Evolutionary conservation across 805 yeast genomes (phyloP).

Genomic region (Spathaspora passalidarum): DNA sequence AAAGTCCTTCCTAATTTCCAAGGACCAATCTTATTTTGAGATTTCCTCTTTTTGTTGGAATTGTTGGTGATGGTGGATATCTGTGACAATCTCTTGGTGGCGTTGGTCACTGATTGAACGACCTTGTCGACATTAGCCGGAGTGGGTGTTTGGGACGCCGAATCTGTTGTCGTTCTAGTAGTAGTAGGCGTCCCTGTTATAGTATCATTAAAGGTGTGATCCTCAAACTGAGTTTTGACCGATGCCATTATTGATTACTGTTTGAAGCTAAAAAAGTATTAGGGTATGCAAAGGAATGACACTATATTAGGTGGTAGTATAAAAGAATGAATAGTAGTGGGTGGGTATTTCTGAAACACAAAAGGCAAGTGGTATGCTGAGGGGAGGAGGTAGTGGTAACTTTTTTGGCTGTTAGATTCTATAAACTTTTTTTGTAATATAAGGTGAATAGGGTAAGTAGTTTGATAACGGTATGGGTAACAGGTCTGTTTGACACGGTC

Average conservation of each 20-base stretch:
- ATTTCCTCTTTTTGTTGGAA: conserved; percentile 40
- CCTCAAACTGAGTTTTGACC: neutral
- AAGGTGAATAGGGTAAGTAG: neutral
- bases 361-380: neutral
- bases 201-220: neutral
- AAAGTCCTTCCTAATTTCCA: conserved; percentile 95
- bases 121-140: conserved; percentile 33
- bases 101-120: conserved; percentile 44
- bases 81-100: conserved; percentile 50
- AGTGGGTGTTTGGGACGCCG: neutral
- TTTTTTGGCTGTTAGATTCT: neutral
- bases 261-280: neutral
- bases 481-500: too few species aligned
- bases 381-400: neutral
- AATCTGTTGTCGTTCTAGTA: neutral
- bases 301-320: neutral
- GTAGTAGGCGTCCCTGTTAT: neutral
- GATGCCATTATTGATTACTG: neutral
- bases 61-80: conserved; percentile 41
- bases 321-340: conserved; percentile 10
- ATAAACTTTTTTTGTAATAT: too few species aligned
- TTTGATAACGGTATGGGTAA: too few species aligned
- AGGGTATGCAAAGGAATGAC: neutral
- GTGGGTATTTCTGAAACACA: too few species aligned
- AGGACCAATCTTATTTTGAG: conserved; percentile 76